These are phyloP conservation scores for Wickerhamomyces chambardii DNA, from an alignment of 805 yeast genomes.

Conservation along the genomic window DNA sequence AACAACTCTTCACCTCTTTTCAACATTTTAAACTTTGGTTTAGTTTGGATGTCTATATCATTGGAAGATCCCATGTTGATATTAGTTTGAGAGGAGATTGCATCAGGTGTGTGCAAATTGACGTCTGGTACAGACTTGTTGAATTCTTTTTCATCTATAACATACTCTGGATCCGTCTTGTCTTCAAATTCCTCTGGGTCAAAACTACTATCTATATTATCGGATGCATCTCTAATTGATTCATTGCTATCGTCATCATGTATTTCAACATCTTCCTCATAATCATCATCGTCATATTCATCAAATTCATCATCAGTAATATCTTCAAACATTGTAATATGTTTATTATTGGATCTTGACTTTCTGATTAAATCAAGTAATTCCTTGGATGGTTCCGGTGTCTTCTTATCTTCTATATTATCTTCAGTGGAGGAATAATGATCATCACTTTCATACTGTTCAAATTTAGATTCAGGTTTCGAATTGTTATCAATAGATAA, in stretches of 20 bases:
- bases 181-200: constrained; percentile 17
- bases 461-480: no score
- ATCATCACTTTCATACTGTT: no score
- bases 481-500: no score
- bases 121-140: constrained; percentile 6
- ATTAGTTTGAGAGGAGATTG: not conserved
- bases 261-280: not conserved
- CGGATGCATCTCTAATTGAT: no score
- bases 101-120: no score
- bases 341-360: constrained; percentile 6
- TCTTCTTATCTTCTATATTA: not conserved
- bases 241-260: not conserved
- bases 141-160: constrained; percentile 6
- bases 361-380: constrained; percentile 12
- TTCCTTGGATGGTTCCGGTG: constrained; percentile 11
- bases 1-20: constrained; percentile 26
- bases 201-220: constrained; percentile 1
- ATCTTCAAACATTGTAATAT: constrained; percentile 15
- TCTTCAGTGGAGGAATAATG: no score
- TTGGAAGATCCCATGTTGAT: no score
- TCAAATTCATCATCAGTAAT: constrained; percentile 12
- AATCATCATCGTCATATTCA: constrained; percentile 1
- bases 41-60: no score
- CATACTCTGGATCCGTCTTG: constrained; percentile 13
- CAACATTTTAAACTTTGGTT: constrained; percentile 23